Evolutionary conservation across 2,329 filamentous ascomycete genomes (phyloP).

Genomic region (Teratosphaeria nubilosa): DNA sequence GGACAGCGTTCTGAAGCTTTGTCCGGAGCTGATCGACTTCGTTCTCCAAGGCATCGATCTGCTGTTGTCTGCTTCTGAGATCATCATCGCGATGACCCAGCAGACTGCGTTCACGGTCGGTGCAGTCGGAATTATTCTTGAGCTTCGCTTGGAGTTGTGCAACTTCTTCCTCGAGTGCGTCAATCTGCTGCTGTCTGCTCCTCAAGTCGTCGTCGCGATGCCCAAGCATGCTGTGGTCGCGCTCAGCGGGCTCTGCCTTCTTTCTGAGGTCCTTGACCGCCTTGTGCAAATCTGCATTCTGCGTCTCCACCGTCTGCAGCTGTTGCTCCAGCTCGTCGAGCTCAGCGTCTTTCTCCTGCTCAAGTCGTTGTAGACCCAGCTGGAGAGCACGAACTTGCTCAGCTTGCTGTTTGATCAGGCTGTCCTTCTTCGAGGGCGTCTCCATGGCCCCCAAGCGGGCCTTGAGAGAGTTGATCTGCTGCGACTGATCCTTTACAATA

Average conservation of each 20-base stretch:
- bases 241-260: constrained; percentile 13
- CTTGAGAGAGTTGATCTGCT: constrained; percentile 24
- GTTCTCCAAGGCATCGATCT: constrained; percentile 21
- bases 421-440: constrained; percentile 29
- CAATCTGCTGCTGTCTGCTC: constrained; percentile 18
- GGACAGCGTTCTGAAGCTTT: constrained; percentile 24
- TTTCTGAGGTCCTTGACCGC: constrained; percentile 14
- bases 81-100: constrained; percentile 20
- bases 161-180: constrained; percentile 18
- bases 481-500: constrained; percentile 19
- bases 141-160: constrained; percentile 31
- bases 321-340: constrained; percentile 28
- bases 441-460: constrained; percentile 25
- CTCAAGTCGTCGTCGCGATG: constrained; percentile 17
- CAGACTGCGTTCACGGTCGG: constrained; percentile 20
- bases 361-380: constrained; percentile 21
- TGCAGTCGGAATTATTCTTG: constrained; percentile 15
- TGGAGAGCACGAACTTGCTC: constrained; percentile 25
- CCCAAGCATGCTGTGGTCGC: constrained; percentile 19
- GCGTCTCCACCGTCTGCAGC: constrained; percentile 19
- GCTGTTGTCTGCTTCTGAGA: constrained; percentile 11
- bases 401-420: constrained; percentile 26
- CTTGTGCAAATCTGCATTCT: constrained; percentile 21
- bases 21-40: constrained; percentile 29
- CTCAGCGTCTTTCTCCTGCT: constrained; percentile 28